Evolutionary conservation across 352 stramenopile species (phyloP).

Genomic region (Pythium phragmitis): DNA sequence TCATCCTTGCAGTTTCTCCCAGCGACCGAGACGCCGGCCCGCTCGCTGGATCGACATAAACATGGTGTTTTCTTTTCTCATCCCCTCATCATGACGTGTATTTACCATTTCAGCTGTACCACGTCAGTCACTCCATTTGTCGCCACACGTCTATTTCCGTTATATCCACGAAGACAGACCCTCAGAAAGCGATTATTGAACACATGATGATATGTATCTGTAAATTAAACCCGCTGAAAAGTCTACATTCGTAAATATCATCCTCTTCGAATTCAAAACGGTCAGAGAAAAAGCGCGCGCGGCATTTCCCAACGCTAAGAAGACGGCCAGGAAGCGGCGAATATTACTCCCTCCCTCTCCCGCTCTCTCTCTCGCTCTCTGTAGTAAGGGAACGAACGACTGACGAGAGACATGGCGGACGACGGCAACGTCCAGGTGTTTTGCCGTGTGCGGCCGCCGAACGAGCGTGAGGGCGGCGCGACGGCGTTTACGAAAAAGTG

Average conservation of each 20-base stretch:
- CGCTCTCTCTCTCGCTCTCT: neutral
- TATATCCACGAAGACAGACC: too few relatives aligned
- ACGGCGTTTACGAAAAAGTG: constrained; percentile 60
- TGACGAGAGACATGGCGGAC: constrained; percentile 30
- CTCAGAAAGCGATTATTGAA: too few relatives aligned
- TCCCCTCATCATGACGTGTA: neutral
- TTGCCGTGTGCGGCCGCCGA: constrained; percentile 82
- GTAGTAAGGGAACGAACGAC: neutral
- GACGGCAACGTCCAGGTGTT: constrained; percentile 85
- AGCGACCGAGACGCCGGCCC: neutral
- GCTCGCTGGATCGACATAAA: constrained; percentile 2
- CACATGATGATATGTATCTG: too few relatives aligned
- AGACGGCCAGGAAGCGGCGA: too few relatives aligned
- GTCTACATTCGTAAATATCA: too few relatives aligned
- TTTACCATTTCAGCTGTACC: neutral
- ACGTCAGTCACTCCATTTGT: neutral
- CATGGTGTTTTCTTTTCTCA: neutral
- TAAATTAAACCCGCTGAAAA: too few relatives aligned
- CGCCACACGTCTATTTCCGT: too few relatives aligned
- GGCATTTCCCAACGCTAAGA: too few relatives aligned
- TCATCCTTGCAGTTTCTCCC: neutral
- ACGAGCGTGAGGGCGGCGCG: constrained; percentile 62
- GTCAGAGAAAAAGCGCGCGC: neutral
- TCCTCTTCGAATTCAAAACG: constrained; percentile 18
- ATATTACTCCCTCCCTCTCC: too few relatives aligned